These are phyloP conservation scores for Dactylellina cionopaga DNA, from an alignment of 2,329 filamentous ascomycete species.

Conservation along the genomic window DNA sequence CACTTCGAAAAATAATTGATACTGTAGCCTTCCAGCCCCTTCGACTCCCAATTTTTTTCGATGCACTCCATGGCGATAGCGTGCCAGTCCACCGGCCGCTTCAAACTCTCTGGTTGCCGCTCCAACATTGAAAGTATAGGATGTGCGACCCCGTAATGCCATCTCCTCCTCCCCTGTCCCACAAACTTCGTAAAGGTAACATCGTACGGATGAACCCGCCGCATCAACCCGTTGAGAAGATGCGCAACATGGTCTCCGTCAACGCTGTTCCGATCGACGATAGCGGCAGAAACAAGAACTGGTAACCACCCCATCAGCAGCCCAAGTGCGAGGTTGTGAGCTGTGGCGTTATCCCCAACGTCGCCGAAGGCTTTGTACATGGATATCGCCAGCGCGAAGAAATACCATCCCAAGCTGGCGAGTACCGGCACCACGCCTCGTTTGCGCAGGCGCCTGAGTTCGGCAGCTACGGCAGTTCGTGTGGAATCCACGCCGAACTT, in stretches of 20 bases:
- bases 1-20: conserved; percentile 62
- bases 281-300: conserved; percentile 62
- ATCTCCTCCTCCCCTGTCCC: conserved; percentile 60
- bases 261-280: conserved; percentile 64
- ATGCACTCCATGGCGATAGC: conserved; percentile 14
- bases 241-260: conserved; percentile 61
- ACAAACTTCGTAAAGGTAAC: conserved; percentile 61
- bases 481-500: conserved; percentile 57
- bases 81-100: conserved; percentile 38
- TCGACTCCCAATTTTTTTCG: conserved; percentile 5
- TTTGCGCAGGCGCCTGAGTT: conserved; percentile 61
- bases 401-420: conserved; percentile 63
- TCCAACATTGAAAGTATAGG: conserved; percentile 60
- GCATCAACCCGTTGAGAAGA: conserved; percentile 61
- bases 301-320: conserved; percentile 64
- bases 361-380: conserved; percentile 57
- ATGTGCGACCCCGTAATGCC: conserved; percentile 62
- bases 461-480: conserved; percentile 60
- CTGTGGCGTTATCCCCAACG: conserved; percentile 61
- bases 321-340: conserved; percentile 63
- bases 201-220: conserved; percentile 54
- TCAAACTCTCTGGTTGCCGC: conserved; percentile 7
- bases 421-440: conserved; percentile 61
- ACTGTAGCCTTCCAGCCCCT: conserved; percentile 57
- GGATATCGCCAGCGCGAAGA: conserved; percentile 58